Conservation (phyloP, 441 rosid species). For the Hura crepitans region DNA sequence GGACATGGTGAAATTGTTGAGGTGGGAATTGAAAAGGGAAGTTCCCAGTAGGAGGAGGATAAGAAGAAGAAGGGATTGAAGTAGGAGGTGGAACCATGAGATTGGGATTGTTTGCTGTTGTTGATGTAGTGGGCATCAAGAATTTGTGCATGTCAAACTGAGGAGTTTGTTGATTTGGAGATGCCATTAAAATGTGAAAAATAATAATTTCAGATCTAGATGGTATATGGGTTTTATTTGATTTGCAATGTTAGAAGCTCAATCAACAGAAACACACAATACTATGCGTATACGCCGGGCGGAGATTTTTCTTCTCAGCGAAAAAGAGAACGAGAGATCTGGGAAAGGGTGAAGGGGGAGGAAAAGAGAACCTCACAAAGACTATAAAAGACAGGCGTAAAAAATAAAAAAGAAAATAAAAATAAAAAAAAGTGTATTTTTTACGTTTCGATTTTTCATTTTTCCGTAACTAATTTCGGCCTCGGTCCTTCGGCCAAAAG, state of each 20-base stretch:
- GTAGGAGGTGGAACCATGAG: conserved; percentile 34
- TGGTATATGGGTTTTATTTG: background rate
- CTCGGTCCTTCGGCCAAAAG: too few species aligned
- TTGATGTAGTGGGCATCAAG: conserved; percentile 31
- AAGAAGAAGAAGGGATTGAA: conserved; percentile 52
- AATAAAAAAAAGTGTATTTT: too few species aligned
- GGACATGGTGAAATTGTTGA: conserved; percentile 9
- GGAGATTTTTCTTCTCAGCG: background rate
- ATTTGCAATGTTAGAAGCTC: background rate
- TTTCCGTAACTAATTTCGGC: too few species aligned
- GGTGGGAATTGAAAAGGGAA: conserved; percentile 36
- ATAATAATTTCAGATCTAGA: conserved; percentile 4
- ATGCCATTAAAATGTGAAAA: conserved; percentile 11
- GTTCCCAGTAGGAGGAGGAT: conserved; percentile 30
- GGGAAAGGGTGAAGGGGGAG: background rate
- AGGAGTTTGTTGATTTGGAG: conserved; percentile 33
- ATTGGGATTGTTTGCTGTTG: conserved; percentile 18
- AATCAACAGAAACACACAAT: background rate
- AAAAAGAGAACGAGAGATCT: background rate
- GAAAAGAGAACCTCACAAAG: background rate
- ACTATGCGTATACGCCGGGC: too few species aligned
- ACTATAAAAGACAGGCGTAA: background rate
- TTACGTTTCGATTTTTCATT: too few species aligned
- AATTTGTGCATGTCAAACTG: conserved; percentile 35
- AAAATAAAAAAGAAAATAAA: too few species aligned